phyloP scores from a whole-genome alignment of 345 rosid species.

The Aethionema arabicum region DNA sequence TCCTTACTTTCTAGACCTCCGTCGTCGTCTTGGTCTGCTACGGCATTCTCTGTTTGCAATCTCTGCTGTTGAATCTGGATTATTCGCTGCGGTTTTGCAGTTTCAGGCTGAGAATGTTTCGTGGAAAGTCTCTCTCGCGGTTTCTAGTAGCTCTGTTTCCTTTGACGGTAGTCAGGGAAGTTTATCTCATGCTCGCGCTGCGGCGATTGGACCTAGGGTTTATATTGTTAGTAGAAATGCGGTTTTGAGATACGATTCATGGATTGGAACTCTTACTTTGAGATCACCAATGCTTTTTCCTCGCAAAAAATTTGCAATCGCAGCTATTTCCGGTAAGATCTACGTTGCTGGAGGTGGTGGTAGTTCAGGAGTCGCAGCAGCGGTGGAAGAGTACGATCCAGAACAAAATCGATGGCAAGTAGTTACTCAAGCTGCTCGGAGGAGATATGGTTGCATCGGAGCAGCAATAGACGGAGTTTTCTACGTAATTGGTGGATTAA shows the following conservation, averaged over 20 bases:
- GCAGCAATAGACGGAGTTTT: conserved; percentile 74
- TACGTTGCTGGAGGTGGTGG: conserved; percentile 79
- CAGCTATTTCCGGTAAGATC: conserved; percentile 57
- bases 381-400: conserved; percentile 89
- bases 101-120: conserved; percentile 17
- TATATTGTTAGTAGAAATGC: conserved; percentile 54
- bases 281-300: conserved; percentile 56
- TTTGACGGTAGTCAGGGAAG: conserved; percentile 32
- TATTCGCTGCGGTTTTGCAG: conserved; percentile 52
- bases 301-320: conserved; percentile 74
- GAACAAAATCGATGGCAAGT: conserved; percentile 59
- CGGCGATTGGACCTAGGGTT: conserved; percentile 65
- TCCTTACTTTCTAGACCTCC: conserved; percentile 61
- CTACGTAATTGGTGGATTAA: conserved; percentile 85
- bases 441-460: conserved; percentile 81
- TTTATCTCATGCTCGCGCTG: conserved; percentile 53
- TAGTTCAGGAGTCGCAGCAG: conserved; percentile 45
- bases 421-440: conserved; percentile 54
- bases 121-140: conserved; percentile 43
- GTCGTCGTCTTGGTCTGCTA: conserved; percentile 53
- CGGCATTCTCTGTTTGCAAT: conserved; percentile 60
- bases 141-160: conserved; percentile 26
- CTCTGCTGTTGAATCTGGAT: conserved; percentile 47
- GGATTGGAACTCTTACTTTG: conserved; percentile 47
- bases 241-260: conserved; percentile 59